Percentiles rank a stretch among this genome's conserved stretches.
Evolutionary conservation across 257 asterid species (phyloP).

Genomic region (Fraxinus cuspidata): DNA sequence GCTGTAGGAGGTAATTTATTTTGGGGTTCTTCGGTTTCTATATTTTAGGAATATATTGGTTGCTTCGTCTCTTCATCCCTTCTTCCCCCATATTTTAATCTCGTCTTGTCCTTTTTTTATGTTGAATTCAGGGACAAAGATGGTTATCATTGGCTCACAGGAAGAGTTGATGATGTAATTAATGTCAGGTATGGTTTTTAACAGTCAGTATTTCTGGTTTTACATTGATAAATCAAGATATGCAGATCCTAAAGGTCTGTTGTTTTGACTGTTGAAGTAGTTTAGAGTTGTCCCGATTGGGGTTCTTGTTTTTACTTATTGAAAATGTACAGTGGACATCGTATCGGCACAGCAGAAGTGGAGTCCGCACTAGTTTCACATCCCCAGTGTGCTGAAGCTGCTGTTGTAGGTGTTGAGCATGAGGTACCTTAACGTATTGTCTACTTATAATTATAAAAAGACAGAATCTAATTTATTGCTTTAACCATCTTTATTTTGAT

Average conservation of each 20-base stretch:
- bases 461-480: neutral
- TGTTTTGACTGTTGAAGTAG: conserved; percentile 1
- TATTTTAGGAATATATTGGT: neutral
- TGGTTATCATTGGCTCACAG: conserved; percentile 98
- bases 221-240: conserved; percentile 12
- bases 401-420: conserved; percentile 97
- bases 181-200: conserved; percentile 72
- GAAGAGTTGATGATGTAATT: conserved; percentile 98
- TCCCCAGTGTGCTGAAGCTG: conserved; percentile 94
- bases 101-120: conserved; percentile 2
- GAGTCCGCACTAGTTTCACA: conserved; percentile 99
- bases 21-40: conserved; percentile 11
- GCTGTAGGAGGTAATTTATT: conserved; percentile 82
- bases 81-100: neutral
- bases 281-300: neutral
- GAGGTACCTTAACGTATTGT: conserved; percentile 57
- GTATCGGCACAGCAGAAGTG: conserved; percentile 97
- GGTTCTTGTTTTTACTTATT: conserved; percentile 4
- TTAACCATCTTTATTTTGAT: conserved; percentile 18
- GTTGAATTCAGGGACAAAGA: conserved; percentile 72
- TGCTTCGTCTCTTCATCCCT: conserved; percentile 1
- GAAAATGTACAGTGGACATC: conserved; percentile 73
- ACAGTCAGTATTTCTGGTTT: neutral
- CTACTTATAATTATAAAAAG: neutral
- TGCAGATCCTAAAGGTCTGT: neutral